Evolutionary conservation across 2,329 filamentous ascomycete genomes (phyloP).

Genomic region (Canariomyces notabilis): DNA sequence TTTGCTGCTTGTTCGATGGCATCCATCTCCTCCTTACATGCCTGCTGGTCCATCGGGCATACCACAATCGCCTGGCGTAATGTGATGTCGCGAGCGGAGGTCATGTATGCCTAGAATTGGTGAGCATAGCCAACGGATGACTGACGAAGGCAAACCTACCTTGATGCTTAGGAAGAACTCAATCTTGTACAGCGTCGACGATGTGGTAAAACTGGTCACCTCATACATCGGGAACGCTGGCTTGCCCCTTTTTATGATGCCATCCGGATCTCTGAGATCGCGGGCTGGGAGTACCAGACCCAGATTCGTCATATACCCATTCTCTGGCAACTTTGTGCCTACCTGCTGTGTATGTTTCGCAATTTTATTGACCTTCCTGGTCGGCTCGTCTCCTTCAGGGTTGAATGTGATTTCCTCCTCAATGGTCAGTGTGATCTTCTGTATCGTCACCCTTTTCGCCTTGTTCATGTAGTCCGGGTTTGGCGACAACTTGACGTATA

Average conservation of each 20-base stretch:
- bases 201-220: slow-evolving; percentile 87
- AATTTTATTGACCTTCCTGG: slow-evolving; percentile 81
- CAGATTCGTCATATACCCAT: slow-evolving; percentile 88
- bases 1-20: slow-evolving; percentile 94
- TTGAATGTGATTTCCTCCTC: slow-evolving; percentile 99
- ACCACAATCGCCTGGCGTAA: slow-evolving; percentile 92
- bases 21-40: slow-evolving; percentile 97
- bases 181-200: slow-evolving; percentile 93
- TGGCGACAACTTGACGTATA: slow-evolving; percentile 90
- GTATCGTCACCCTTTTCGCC: slow-evolving; percentile 85
- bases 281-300: slow-evolving; percentile 87
- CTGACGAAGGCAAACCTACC: slow-evolving; percentile 47
- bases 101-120: slow-evolving; percentile 68
- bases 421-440: slow-evolving; percentile 87
- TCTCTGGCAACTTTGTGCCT: slow-evolving; percentile 79
- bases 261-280: slow-evolving; percentile 80
- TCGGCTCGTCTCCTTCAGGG: slow-evolving; percentile 91
- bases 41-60: slow-evolving; percentile 89
- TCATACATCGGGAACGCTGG: slow-evolving; percentile 85
- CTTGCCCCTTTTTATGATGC: slow-evolving; percentile 78
- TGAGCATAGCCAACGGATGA: not conserved
- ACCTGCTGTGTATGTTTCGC: slow-evolving; percentile 78
- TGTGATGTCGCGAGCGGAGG: slow-evolving; percentile 79
- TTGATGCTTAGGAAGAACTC: slow-evolving; percentile 95
- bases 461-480: slow-evolving; percentile 90